Evolutionary conservation across 352 stramenopile species (phyloP).

Genomic region (Globisporangium middletonii): DNA sequence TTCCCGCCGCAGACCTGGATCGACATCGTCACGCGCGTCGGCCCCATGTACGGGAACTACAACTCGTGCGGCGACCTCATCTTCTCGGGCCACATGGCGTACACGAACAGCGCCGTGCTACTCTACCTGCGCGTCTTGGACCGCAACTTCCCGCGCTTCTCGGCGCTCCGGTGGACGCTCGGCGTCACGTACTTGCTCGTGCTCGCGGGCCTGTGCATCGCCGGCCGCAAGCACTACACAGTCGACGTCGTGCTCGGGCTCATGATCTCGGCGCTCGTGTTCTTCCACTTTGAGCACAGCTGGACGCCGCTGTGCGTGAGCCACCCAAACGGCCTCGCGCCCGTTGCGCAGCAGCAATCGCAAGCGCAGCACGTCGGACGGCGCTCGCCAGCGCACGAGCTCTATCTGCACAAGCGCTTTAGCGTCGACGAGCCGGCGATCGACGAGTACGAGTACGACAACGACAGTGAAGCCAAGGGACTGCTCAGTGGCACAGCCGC

Average conservation of each 20-base stretch:
- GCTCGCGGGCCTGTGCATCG: conserved; percentile 49
- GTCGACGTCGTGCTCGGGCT: conserved; percentile 71
- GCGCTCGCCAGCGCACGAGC: conserved; percentile 10
- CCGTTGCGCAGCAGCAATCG: not conserved
- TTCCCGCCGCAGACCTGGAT: conserved; percentile 58
- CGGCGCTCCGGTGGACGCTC: conserved; percentile 43
- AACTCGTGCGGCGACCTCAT: conserved; percentile 75
- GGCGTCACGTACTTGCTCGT: conserved; percentile 46
- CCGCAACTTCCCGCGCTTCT: conserved; percentile 42
- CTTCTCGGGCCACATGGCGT: conserved; percentile 73
- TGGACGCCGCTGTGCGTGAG: conserved; percentile 55
- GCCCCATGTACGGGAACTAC: conserved; percentile 67
- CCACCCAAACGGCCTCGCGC: conserved; percentile 9
- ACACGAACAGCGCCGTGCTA: conserved; percentile 61
- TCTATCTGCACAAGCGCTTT: conserved; percentile 36
- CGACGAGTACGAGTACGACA: conserved; percentile 34
- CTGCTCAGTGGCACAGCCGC: conserved; percentile 5
- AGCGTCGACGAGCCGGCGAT: conserved; percentile 45
- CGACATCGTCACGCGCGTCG: conserved; percentile 67
- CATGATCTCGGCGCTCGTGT: conserved; percentile 58
- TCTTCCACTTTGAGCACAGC: conserved; percentile 76
- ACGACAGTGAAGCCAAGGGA: conserved; percentile 6
- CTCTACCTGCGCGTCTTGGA: conserved; percentile 60
- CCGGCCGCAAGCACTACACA: conserved; percentile 70
- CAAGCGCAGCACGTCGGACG: not conserved